phyloP scores from a whole-genome alignment of 2,329 filamentous ascomycete species.

The Ophiostoma tasmaniense region DNA sequence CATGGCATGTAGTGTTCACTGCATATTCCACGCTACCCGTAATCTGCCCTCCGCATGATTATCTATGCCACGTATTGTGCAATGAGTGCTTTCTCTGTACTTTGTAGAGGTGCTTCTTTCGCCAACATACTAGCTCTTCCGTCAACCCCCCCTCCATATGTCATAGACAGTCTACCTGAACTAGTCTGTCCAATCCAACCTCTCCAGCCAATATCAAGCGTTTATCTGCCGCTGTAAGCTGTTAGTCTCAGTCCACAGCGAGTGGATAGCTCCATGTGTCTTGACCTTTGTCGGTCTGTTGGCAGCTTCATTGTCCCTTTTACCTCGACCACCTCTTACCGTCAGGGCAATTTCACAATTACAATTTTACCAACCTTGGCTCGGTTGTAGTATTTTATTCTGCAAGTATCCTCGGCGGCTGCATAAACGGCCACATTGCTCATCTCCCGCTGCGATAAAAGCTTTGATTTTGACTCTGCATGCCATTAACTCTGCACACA shows the following conservation, averaged over 20 bases:
- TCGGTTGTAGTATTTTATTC: not conserved
- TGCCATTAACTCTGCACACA: not conserved
- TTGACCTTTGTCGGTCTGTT: not conserved
- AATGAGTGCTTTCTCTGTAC: not conserved
- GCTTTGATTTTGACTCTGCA: not conserved
- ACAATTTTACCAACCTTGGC: not conserved
- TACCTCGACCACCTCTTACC: not conserved
- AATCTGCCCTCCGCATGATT: not conserved
- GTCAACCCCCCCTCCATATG: not conserved
- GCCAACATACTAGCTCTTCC: not conserved
- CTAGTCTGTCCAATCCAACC: conserved; percentile 11
- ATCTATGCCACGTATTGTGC: not conserved
- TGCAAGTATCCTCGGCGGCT: not conserved
- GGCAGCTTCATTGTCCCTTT: not conserved
- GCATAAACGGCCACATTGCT: conserved; percentile 5
- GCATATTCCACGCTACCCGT: not conserved
- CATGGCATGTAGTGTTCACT: too few relatives aligned
- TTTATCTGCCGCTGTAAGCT: conserved; percentile 37
- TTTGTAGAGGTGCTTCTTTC: too few relatives aligned
- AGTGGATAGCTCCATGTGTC: not conserved
- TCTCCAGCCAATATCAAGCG: conserved; percentile 45
- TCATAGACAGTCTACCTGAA: not conserved
- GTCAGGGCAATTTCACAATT: too few relatives aligned
- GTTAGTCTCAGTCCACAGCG: conserved; percentile 19
- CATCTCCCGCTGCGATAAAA: not conserved